A percentile compares a stretch with the other conserved stretches of the same genome.
These are phyloP conservation scores for Hanseniaspora hatyaiensis DNA, from an alignment of 805 yeast species.

Conservation along the genomic window DNA sequence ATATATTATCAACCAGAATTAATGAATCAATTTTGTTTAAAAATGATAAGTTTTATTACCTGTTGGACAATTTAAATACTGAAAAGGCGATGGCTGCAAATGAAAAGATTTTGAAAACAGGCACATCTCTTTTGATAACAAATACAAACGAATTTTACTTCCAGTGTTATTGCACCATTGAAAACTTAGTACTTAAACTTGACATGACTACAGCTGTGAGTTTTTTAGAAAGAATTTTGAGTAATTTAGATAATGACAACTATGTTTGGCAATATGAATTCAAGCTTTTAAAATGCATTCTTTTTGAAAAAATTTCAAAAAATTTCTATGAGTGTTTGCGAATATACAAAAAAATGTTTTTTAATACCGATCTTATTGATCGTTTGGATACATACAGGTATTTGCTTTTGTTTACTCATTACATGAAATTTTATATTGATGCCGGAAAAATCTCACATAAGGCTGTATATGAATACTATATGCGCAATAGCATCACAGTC, in stretches of 20 bases:
- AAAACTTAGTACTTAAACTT: too few relatives aligned
- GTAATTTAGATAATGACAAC: neutral
- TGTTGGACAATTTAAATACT: too few relatives aligned
- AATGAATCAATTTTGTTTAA: too few relatives aligned
- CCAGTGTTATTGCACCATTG: too few relatives aligned
- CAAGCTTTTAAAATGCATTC: neutral
- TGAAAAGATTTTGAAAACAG: too few relatives aligned
- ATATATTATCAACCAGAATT: neutral
- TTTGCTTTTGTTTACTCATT: neutral
- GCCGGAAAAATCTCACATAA: too few relatives aligned
- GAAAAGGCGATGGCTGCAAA: too few relatives aligned
- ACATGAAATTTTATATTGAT: neutral
- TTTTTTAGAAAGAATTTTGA: neutral
- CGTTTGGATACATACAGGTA: neutral
- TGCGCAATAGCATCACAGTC: neutral
- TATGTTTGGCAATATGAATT: conserved; percentile 8
- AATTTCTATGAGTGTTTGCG: neutral
- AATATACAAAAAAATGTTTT: neutral
- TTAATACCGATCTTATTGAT: too few relatives aligned
- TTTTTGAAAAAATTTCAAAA: neutral
- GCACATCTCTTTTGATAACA: too few relatives aligned
- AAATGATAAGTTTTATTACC: too few relatives aligned
- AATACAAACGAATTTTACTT: too few relatives aligned
- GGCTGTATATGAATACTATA: neutral
- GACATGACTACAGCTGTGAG: too few relatives aligned